Base-by-base conservation (phyloP, 179 eudicot genomes). In the Gypsophila paniculata region DNA sequence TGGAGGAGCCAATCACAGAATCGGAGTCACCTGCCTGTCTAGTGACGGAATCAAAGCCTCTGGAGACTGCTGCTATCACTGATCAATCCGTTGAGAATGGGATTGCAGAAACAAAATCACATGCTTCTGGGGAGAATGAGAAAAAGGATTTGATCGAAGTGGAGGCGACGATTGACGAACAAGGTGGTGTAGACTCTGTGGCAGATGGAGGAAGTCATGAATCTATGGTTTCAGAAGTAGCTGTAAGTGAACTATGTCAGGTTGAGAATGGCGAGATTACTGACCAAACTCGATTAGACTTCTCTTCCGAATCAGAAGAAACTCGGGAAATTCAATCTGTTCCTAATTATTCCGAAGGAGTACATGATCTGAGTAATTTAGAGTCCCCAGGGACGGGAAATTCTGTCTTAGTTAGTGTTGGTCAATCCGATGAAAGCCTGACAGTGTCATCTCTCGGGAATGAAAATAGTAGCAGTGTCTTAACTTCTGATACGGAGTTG, bases 161-260 rank as follows among this genome's bases (percentile, higher is more conserved):
- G 6, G 63, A 65, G 48, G 32, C 19, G 32, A 61, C 25, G 70
- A 53, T 61, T 13, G 17, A 51, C 32, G 46, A 61, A 44, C 77
- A 64, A 34, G 63, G 54, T 59, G 71, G 68, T 55, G 2, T 64
- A 12, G 76, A 60, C 39, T 12, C 68, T 69, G 21, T 70, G 15
- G 78, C 57, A 65, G 36, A 44, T 49, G 63, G 19, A 34, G 34
- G 12, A n/a, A 69, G 21, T 21, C 74, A 64, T 36, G 75, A 39
- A 54, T 53, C 54, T 69, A 65, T 75, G 58, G 71, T 49, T 61
- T 73, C 72, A 57, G 82, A 72, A 32, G 77, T 58, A 53, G 74
- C 53, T 46, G 55, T 5, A 39, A 12, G 49, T 72, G 70, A 75
- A 19, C 70, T 65, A 72, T 58, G 36, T 29, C 70, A 21, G 65